Evolutionary conservation across 257 asterid species (phyloP).

Genomic region (Handroanthus guayacan): DNA sequence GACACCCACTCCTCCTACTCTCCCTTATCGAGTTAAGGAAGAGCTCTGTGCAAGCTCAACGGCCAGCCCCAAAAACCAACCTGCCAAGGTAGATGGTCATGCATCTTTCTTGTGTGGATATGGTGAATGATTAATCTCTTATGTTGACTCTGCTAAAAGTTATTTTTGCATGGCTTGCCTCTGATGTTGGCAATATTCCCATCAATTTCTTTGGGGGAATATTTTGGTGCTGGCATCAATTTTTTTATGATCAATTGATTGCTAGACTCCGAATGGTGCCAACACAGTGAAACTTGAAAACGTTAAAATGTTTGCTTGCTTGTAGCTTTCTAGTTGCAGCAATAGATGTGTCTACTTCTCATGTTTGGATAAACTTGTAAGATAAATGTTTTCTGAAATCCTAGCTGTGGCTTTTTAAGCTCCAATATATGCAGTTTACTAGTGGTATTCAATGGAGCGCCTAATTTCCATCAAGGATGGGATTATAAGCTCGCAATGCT

Average conservation of each 20-base stretch:
- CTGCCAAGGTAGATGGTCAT: slow-evolving; percentile 66
- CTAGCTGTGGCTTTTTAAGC: too few relatives aligned
- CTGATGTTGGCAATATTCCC: neutral
- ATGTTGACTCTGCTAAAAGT: slow-evolving; percentile 5
- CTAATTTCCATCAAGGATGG: too few relatives aligned
- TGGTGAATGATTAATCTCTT: slow-evolving; percentile 2
- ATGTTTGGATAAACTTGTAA: slow-evolving; percentile 4
- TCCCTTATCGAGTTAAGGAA: slow-evolving; percentile 74
- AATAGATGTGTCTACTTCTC: neutral
- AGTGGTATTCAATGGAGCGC: too few relatives aligned
- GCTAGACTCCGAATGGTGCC: neutral
- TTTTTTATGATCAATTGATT: neutral
- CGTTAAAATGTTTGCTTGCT: neutral
- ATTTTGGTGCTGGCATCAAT: neutral
- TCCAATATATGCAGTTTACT: too few relatives aligned
- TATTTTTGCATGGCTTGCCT: neutral
- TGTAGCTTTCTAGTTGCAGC: neutral
- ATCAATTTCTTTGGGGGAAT: slow-evolving; percentile 10
- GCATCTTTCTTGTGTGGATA: neutral
- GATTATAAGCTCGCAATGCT: neutral
- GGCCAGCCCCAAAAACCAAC: slow-evolving; percentile 82
- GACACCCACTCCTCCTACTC: slow-evolving; percentile 71
- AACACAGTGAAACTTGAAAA: neutral
- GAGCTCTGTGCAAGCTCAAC: slow-evolving; percentile 76
- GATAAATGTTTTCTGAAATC: neutral